These are phyloP conservation scores for Lipomyces oligophaga DNA, from an alignment of 805 yeast species.

Conservation along the genomic window DNA sequence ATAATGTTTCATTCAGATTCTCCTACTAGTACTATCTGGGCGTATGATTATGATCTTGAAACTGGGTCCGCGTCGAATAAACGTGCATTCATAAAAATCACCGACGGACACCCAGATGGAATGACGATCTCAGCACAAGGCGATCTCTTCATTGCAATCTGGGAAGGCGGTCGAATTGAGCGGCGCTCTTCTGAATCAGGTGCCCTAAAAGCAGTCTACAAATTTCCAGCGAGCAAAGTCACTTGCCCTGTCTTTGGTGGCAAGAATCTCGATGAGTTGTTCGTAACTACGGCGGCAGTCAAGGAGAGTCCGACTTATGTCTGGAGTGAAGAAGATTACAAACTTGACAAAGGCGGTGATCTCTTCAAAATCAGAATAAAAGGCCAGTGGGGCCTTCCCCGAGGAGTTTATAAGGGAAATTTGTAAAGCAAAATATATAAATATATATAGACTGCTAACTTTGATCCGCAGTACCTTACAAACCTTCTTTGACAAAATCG, in stretches of 20 bases:
- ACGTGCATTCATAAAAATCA: conserved; percentile 42
- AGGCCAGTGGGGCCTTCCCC: conserved; percentile 23
- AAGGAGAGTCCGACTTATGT: conserved; percentile 40
- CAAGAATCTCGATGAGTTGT: conserved; percentile 50
- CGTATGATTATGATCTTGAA: conserved; percentile 43
- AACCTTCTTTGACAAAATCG: conserved; percentile 11
- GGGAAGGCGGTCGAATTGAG: conserved; percentile 56
- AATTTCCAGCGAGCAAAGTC: conserved; percentile 57
- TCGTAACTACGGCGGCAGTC: conserved; percentile 63
- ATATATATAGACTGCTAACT: background rate
- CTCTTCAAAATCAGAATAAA: conserved; percentile 30
- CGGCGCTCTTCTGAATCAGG: conserved; percentile 49
- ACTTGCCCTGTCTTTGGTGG: conserved; percentile 75
- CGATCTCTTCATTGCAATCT: conserved; percentile 62
- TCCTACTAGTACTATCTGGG: conserved; percentile 45
- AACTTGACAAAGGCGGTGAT: conserved; percentile 33
- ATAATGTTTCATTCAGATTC: conserved; percentile 55
- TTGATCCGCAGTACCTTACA: background rate
- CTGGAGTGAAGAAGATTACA: conserved; percentile 32
- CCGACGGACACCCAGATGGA: conserved; percentile 63
- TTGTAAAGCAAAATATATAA: background rate
- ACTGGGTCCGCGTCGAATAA: conserved; percentile 42
- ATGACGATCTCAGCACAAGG: conserved; percentile 53
- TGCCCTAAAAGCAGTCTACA: conserved; percentile 47
- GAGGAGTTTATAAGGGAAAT: conserved; percentile 11